Percentiles rank a stretch among this genome's conserved stretches.
phyloP scores from a whole-genome alignment of 1,284 basidiomycete genomes.

The Blastosporella zonata region DNA sequence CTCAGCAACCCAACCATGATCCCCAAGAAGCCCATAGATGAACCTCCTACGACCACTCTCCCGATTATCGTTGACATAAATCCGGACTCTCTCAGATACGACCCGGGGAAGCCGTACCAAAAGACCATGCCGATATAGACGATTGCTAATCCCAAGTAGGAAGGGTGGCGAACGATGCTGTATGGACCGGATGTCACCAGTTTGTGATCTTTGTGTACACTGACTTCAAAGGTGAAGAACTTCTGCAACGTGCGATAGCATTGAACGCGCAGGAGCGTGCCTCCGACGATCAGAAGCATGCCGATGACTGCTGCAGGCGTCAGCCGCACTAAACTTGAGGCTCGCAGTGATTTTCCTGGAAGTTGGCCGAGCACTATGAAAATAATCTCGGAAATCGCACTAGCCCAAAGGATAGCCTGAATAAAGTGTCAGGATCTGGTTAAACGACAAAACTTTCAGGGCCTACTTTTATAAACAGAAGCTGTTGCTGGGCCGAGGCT shows the following conservation, averaged over 20 bases:
- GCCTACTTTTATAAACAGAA: background rate
- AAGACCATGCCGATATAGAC: conserved; percentile 8
- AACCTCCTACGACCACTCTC: background rate
- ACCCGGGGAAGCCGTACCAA: conserved; percentile 13
- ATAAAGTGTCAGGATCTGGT: background rate
- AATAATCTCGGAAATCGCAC: background rate
- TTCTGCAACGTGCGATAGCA: conserved; percentile 13
- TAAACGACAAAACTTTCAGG: background rate
- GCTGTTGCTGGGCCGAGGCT: background rate
- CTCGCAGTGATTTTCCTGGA: background rate
- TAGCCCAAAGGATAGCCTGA: background rate
- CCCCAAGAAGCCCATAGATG: background rate
- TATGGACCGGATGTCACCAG: conserved; percentile 16
- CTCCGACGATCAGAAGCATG: background rate
- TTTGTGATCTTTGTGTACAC: conserved; percentile 10
- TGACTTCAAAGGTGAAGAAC: conserved; percentile 16
- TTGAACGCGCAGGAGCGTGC: conserved; percentile 1
- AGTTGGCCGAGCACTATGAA: background rate
- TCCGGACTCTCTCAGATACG: conserved; percentile 11
- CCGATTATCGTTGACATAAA: conserved; percentile 2
- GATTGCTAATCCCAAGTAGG: conserved; percentile 6
- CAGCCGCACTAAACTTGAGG: background rate
- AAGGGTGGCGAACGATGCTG: conserved; percentile 15
- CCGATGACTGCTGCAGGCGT: background rate
- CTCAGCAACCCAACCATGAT: background rate